phyloP scores from a whole-genome alignment of 139 green algal species.

The Marvania coccoides region DNA sequence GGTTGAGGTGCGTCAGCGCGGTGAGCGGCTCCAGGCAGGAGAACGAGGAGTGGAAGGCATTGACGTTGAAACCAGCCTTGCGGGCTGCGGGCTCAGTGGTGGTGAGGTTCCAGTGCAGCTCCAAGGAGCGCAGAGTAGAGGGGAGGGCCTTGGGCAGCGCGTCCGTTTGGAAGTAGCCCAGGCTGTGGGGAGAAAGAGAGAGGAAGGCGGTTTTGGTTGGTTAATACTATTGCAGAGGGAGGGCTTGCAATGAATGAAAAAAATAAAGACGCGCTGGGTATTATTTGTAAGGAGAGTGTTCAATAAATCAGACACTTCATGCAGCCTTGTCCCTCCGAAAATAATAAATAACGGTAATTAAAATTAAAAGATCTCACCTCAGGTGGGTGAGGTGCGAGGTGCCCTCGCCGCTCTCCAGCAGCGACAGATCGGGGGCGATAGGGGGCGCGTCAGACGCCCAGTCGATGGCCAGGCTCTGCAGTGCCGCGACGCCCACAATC shows the following conservation, averaged over 20 bases:
- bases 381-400: not conserved
- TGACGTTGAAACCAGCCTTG: not conserved
- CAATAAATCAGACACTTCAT: too few species aligned
- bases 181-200: not conserved
- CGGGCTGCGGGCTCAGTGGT: not conserved
- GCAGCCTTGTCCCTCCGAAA: too few species aligned
- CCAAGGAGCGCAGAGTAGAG: not conserved
- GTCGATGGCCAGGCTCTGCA: not conserved
- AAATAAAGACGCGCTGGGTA: too few species aligned
- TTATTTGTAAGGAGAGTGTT: too few species aligned
- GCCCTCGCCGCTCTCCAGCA: not conserved
- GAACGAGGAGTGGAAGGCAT: not conserved
- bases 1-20: not conserved
- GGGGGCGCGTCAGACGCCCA: not conserved
- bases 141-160: not conserved
- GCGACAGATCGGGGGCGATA: not conserved
- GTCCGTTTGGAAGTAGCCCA: not conserved
- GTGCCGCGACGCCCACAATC: not conserved
- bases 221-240: too few species aligned
- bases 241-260: too few species aligned
- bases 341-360: too few species aligned
- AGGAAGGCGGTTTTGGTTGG: too few species aligned
- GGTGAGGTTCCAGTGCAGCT: constrained; percentile 1
- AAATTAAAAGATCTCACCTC: too few species aligned
- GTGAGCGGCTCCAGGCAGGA: not conserved